phyloP scores from a whole-genome alignment of 768 basidiomycete species.

The Lactifluus volemus region DNA sequence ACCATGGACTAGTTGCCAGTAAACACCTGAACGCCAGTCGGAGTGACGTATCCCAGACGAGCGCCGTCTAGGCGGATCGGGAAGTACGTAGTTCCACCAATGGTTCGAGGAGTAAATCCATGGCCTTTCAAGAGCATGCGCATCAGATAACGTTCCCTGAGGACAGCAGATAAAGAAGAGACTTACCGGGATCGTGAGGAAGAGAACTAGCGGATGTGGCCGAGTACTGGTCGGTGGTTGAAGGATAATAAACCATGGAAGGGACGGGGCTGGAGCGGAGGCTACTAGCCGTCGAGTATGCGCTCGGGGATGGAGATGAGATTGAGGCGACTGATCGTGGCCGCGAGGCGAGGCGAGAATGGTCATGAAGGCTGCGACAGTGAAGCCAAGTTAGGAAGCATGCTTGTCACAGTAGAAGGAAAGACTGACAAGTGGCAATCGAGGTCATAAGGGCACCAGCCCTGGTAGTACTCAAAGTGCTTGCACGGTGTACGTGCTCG shows the following conservation, averaged over 20 bases:
- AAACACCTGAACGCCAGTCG: constrained; percentile 8
- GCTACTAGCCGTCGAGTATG: constrained; percentile 4
- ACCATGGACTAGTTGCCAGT: not conserved
- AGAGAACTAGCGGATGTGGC: not conserved
- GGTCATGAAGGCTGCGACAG: constrained; percentile 2
- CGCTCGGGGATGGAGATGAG: not conserved
- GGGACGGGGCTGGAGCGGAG: constrained; percentile 7
- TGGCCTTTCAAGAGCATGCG: not conserved
- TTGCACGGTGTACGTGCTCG: constrained; percentile 5
- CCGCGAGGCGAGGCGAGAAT: not conserved
- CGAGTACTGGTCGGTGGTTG: not conserved
- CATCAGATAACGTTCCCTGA: not conserved
- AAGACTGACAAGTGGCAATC: constrained; percentile 8
- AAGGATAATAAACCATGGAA: not conserved
- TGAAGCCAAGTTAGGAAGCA: not conserved
- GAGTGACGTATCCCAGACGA: constrained; percentile 9
- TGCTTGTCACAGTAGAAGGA: too few species aligned
- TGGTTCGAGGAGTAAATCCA: not conserved
- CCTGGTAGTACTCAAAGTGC: constrained; percentile 6
- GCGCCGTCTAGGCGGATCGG: constrained; percentile 4
- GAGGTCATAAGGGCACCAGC: constrained; percentile 12
- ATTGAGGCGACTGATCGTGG: not conserved
- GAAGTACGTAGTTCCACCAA: constrained; percentile 15
- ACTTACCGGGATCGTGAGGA: not conserved
- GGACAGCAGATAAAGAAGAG: not conserved